Base-by-base conservation (phyloP, 2,329 filamentous ascomycete genomes). In the Tolypocladium tropicale region DNA sequence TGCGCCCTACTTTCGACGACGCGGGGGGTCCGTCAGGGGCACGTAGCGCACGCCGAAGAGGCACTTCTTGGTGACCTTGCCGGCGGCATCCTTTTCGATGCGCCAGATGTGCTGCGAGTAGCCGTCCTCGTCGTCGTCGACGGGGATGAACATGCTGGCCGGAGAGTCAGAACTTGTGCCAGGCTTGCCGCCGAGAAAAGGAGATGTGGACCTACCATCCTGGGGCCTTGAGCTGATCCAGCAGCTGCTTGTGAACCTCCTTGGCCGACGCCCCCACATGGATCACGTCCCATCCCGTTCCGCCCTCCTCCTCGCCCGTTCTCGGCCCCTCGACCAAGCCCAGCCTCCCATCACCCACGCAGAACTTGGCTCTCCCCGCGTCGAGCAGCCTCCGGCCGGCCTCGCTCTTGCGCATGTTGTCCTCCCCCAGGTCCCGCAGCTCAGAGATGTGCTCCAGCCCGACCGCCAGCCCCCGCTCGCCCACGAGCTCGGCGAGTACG, bases 241-340 rank as follows among this genome's bases (percentile, higher is more conserved):
- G 72, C 61, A 97, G 72, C 57, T 82, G 80, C 21, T 80, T 67
- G 68, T 95, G 92, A 55, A 95, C 73, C 65, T 84, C 80, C 28
- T 74, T 80, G 0, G 93, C 93, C 9, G 90, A 89, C 0, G 94
- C 94, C 0, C 94, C 94, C 3, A 97, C 94, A 68, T 97, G 94
- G 58, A 99, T 97, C 2, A 89, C 92, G 77, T 97, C 90, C 78
- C 93, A 99, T 0, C 84, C 79, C 33, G 70, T 72, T 59, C 73
- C 77, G 14, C 76, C 72, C 55, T 76, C 76, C 6, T 76, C 77
- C 49, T 71, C 70, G 2, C 74, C 81, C 64, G 65, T 73, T 56
- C 72, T 65, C 1, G 66, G 59, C 12, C 65, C 62, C 63, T 78
- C 80, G 2, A 77, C 65, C 55, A 81, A 86, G 1, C 88, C 88